A percentile compares a stretch with the other conserved stretches of the same genome.
Conservation (phyloP, 345 rosid species). For the Lumnitzera littorea region DNA sequence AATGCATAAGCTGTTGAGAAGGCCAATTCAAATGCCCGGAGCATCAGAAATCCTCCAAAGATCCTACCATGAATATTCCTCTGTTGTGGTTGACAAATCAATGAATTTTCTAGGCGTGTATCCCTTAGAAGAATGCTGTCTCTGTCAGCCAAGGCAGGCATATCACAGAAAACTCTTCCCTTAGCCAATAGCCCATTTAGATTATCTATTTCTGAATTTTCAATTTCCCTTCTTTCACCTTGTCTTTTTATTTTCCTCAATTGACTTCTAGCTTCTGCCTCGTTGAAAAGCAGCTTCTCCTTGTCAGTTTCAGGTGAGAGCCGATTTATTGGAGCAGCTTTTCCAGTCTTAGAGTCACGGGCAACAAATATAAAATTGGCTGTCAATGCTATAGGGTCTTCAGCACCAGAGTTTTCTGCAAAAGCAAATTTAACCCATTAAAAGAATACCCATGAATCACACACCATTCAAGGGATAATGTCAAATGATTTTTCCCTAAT, state of each 20-base stretch:
- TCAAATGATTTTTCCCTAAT: too few relatives aligned
- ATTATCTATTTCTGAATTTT: conserved; percentile 33
- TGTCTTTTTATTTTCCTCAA: conserved; percentile 53
- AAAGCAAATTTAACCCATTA: conserved; percentile 4
- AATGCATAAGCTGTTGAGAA: conserved; percentile 85
- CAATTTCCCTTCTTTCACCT: conserved; percentile 39
- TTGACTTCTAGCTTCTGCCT: conserved; percentile 69
- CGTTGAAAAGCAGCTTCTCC: conserved; percentile 54
- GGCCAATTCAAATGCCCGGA: conserved; percentile 77
- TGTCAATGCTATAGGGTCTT: conserved; percentile 43
- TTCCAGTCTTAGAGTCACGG: conserved; percentile 70
- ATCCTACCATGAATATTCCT: conserved; percentile 80
- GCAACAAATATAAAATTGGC: conserved; percentile 86
- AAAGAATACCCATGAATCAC: neutral
- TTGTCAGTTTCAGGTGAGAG: conserved; percentile 59
- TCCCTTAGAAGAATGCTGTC: conserved; percentile 75
- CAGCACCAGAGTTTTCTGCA: conserved; percentile 39
- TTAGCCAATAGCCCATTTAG: conserved; percentile 51
- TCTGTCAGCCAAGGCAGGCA: conserved; percentile 84
- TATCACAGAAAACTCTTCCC: conserved; percentile 73
- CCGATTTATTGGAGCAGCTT: conserved; percentile 63
- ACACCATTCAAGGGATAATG: neutral
- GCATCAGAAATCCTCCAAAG: conserved; percentile 78
- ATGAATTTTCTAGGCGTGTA: conserved; percentile 56
- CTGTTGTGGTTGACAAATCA: conserved; percentile 83